A percentile compares a stretch with the other conserved stretches of the same genome.
Evolutionary conservation across 2,329 filamentous ascomycete genomes (phyloP).

Genomic region (Ophiosphaerella narmari): DNA sequence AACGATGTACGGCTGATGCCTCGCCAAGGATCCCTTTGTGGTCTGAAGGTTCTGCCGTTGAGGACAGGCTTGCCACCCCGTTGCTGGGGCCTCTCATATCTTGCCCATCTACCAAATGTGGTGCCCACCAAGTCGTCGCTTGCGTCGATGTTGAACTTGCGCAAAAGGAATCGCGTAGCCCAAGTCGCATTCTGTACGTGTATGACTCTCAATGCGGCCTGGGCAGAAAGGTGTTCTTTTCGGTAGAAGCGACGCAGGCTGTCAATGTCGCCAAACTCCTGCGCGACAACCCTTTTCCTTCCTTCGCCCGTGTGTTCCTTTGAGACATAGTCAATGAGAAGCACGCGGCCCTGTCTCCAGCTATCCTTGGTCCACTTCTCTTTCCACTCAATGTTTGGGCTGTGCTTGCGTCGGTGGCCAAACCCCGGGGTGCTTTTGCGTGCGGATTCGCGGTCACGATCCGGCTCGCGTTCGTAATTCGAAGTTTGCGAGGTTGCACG

Average conservation of each 20-base stretch:
- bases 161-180: slow-evolving; percentile 55
- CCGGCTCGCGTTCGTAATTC: slow-evolving; percentile 1
- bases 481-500: slow-evolving; percentile 12
- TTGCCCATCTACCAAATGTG: slow-evolving; percentile 56
- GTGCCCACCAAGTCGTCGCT: slow-evolving; percentile 55
- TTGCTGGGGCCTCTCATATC: slow-evolving; percentile 53
- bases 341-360: slow-evolving; percentile 51
- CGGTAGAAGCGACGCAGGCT: slow-evolving; percentile 52
- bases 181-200: slow-evolving; percentile 61
- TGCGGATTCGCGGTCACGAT: slow-evolving; percentile 8
- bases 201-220: slow-evolving; percentile 46
- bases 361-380: slow-evolving; percentile 43
- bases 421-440: slow-evolving; percentile 27
- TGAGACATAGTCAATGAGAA: slow-evolving; percentile 57
- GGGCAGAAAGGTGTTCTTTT: slow-evolving; percentile 39
- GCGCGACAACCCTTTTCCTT: slow-evolving; percentile 52
- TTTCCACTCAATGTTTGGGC: slow-evolving; percentile 45
- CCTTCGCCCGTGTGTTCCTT: slow-evolving; percentile 45
- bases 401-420: slow-evolving; percentile 37
- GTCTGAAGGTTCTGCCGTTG: slow-evolving; percentile 56
- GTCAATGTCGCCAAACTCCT: slow-evolving; percentile 54
- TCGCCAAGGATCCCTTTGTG: slow-evolving; percentile 57
- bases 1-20: slow-evolving; percentile 56
- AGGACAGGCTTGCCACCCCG: slow-evolving; percentile 58
- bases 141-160: slow-evolving; percentile 59